Conservation (phyloP, 2,329 filamentous ascomycete genomes). For the Clarireedia paspali region DNA sequence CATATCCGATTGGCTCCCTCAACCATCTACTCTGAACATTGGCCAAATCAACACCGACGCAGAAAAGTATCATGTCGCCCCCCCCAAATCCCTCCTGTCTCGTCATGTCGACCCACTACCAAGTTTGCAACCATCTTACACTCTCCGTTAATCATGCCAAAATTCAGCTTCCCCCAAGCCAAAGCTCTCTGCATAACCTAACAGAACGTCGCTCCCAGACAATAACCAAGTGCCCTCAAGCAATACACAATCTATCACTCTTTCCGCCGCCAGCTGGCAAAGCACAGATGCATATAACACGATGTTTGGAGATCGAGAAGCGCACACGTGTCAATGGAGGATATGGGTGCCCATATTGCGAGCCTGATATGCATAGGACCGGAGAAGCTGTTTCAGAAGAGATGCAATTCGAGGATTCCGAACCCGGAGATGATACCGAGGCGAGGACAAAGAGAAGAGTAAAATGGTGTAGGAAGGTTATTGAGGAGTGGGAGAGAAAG, state of each 20-base stretch:
- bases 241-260: conserved; percentile 2
- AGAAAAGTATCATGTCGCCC: too few species aligned
- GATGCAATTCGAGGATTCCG: neutral
- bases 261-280: neutral
- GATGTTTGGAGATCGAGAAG: neutral
- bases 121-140: conserved; percentile 4
- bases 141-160: neutral
- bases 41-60: too few species aligned
- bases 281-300: neutral
- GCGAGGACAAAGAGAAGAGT: neutral
- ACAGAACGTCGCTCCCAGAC: neutral
- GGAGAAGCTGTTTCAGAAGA: neutral
- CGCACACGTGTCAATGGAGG: conserved; percentile 1
- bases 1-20: too few species aligned
- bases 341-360: conserved; percentile 6
- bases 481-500: conserved; percentile 2
- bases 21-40: too few species aligned
- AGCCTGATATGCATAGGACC: conserved; percentile 1
- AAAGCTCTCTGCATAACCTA: neutral
- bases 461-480: conserved; percentile 4
- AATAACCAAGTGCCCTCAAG: conserved; percentile 1
- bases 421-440: neutral
- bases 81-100: too few species aligned
- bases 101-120: neutral
- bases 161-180: neutral